Conservation (phyloP, 345 rosid genomes). For the Arabis hirsuta region DNA sequence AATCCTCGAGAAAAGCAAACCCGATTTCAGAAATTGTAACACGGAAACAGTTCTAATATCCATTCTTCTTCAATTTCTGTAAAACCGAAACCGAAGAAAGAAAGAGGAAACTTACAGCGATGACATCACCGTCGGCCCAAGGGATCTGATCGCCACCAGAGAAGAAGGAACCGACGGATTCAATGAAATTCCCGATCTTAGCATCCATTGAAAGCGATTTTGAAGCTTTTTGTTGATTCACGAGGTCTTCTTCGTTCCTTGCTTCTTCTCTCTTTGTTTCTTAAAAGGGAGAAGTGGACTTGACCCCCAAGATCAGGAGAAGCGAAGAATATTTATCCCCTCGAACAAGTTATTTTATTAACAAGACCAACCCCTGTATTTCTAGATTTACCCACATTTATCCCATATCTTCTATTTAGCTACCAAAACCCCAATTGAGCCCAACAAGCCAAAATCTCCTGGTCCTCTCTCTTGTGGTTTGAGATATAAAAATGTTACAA, state of each 20-base stretch:
- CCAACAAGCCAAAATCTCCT: not conserved
- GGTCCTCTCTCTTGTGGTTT: not conserved
- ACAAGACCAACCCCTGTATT: conserved; percentile 27
- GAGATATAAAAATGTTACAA: not conserved
- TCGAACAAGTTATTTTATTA: no score
- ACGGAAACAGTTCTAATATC: not conserved
- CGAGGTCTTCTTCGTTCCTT: conserved; percentile 16
- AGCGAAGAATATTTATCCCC: not conserved
- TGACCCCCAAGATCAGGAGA: conserved; percentile 20
- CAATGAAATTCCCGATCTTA: conserved; percentile 49
- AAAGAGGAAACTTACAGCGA: conserved; percentile 50
- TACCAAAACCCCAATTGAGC: not conserved
- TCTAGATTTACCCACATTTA: not conserved
- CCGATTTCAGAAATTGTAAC: conserved; percentile 3
- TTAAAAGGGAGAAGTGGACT: conserved; percentile 21
- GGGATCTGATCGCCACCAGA: conserved; percentile 79
- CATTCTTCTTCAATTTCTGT: not conserved
- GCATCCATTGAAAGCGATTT: conserved; percentile 42
- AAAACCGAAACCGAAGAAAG: no score
- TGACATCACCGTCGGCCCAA: conserved; percentile 78
- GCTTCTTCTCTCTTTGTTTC: conserved; percentile 10
- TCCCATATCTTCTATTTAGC: not conserved
- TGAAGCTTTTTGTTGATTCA: conserved; percentile 25
- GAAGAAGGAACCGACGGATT: conserved; percentile 67
- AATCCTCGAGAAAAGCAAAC: not conserved